Evolutionary conservation across 306 rosid species (phyloP), one percentile per base, ranked within the genome.

Genomic region (Crotalaria pallida): DNA sequence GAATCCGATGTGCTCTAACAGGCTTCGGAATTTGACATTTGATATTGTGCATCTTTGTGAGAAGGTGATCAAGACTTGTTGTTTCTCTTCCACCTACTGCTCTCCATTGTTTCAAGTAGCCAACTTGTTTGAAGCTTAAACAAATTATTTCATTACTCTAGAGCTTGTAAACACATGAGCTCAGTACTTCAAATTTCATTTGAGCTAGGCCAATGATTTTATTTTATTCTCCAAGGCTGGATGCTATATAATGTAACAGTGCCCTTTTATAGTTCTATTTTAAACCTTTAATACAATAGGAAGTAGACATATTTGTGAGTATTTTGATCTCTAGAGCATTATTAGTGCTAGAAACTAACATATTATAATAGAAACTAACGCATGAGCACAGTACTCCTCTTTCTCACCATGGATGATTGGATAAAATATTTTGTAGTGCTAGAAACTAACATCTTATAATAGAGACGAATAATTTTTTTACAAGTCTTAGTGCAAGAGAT

Each of bases 171-270:
- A 45, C 45, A 78, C 58, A 40, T n/a, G 18, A 1, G 50, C 13
- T 9, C 50, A 23, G 27, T 24, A 23, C 19, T 9, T 50, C 41
- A 15, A 2, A 22, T 62, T 68, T 70, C 47, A 13, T 65, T 29
- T 29, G 29, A 65, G 55, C 41, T 29, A 33, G 38, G 41, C 15
- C 44, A 16, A 31, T 67, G 65, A 67, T 47, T 47, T 36, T 21
- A 33, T 72, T 65, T 55, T 45, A 55, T 53, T 45, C 58, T n/a
- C n/a, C n/a, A n/a, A n/a, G n/a, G n/a, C n/a, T 16, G 69, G 52
- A 58, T 38, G 34, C 58, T 8, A 8, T 36, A 36, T 4, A 17
- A 51, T 13, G 29, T 77, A 5, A 50, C 23, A 61, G 34, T 52
- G 15, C 43, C 26, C 12, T 9, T 40, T 18, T 69, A 50, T 31